phyloP scores from a whole-genome alignment of 176 grass and related monocot genomes.

The Aegilops speltoides region DNA sequence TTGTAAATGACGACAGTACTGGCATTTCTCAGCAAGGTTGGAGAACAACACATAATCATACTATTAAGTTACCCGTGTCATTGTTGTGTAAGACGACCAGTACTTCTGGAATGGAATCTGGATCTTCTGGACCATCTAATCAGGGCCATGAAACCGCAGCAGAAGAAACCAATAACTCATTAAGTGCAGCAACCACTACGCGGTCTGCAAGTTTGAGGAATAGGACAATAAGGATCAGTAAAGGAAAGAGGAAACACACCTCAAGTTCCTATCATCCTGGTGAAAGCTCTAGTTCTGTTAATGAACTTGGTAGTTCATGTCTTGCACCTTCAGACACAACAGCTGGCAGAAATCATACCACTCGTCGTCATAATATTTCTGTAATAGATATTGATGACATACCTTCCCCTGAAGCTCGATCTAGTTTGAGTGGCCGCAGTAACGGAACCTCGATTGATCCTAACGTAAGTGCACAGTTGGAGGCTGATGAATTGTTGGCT shows the following conservation, averaged over 20 bases:
- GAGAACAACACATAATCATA: constrained; percentile 45
- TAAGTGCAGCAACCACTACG: not conserved
- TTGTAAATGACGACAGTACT: constrained; percentile 7
- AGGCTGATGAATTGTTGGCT: constrained; percentile 88
- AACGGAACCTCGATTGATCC: constrained; percentile 28
- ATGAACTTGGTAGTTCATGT: constrained; percentile 29
- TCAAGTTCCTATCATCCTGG: constrained; percentile 27
- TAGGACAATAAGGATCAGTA: constrained; percentile 28
- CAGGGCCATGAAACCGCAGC: constrained; percentile 6
- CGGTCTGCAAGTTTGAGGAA: constrained; percentile 3
- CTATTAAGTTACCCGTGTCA: constrained; percentile 24
- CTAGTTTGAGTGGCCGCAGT: constrained; percentile 14
- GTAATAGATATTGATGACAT: constrained; percentile 65
- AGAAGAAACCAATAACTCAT: constrained; percentile 7
- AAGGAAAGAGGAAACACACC: constrained; percentile 42
- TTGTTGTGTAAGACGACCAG: not conserved
- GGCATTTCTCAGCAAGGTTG: constrained; percentile 32
- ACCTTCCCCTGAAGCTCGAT: constrained; percentile 33
- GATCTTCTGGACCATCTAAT: constrained; percentile 29
- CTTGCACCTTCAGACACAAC: constrained; percentile 35
- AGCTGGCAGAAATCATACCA: constrained; percentile 35
- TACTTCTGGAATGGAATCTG: constrained; percentile 20
- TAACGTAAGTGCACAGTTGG: constrained; percentile 52
- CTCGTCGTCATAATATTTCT: constrained; percentile 35
- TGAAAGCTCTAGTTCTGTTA: constrained; percentile 43